Evolutionary conservation across 1,284 basidiomycete genomes (phyloP), one percentile per base, ranked within the genome.

Genomic region (Ceratobasidium sp.): DNA sequence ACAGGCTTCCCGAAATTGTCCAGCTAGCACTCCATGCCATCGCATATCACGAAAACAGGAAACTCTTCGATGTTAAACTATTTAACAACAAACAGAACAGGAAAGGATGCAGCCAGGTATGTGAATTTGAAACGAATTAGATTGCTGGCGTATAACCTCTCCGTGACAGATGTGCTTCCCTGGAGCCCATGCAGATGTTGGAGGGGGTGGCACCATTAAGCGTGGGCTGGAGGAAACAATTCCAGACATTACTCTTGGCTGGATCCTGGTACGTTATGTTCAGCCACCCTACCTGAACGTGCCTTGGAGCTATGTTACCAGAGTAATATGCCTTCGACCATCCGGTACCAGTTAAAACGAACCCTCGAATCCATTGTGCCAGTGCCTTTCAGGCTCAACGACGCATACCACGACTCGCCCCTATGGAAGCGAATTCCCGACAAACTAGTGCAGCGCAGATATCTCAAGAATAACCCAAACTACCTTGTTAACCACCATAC

Each of bases 41-140:
- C 20, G 56, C 76, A 17, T 64, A 78, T n/a, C 61, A 78, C 33
- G 77, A 78, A 45, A 68, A 78, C 31, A 47, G 77, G 6, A 65
- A 42, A 47, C 68, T 56, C 8, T 76, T 78, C 15, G 33, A 47
- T 26, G 42, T 51, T 6, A 56, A 26, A 2, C 28, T 78, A 8
- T 77, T 75, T 33, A 26, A 75, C 20, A 15, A 8, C n/a, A n/a
- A 45, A 39, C 17, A 26, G 33, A 47, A 63, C 20, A 42, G 61
- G 26, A 7, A 53, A 13, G 11, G 17, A 17, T 51, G 49, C 47
- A 75, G 33, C 20, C 74, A 77, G 35, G 66, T 56, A 13, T n/a
- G n/a, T n/a, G n/a, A n/a, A n/a, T n/a, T n/a, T n/a, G n/a, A n/a
- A n/a, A n/a, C n/a, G n/a, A n/a, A n/a, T n/a, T n/a, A n/a, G n/a